A percentile compares a stretch with the other conserved stretches of the same genome.
Conservation (phyloP, 495 filamentous ascomycete genomes). For the Tirmania nivea region DNA sequence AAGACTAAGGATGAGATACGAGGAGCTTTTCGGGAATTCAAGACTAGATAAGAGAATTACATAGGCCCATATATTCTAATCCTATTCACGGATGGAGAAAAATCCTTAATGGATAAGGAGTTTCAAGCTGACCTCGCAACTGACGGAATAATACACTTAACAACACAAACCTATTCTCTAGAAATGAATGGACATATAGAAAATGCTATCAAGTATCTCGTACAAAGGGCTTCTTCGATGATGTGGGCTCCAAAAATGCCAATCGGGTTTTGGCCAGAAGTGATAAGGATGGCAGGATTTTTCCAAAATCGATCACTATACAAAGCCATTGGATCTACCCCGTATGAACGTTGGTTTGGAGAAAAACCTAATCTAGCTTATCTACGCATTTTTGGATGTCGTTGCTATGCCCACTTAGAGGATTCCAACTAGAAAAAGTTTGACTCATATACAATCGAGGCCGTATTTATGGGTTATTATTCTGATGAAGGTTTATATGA, state of each 20-base stretch:
- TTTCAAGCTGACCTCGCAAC: not conserved
- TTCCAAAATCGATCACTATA: slow-evolving; percentile 1
- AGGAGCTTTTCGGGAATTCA: not conserved
- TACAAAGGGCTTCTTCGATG: not conserved
- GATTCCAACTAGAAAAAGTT: not conserved
- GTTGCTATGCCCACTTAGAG: slow-evolving; percentile 1
- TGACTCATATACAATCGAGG: not conserved
- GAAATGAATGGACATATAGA: not conserved
- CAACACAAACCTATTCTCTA: not conserved
- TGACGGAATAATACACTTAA: not conserved
- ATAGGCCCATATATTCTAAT: not conserved
- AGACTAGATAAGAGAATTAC: not conserved
- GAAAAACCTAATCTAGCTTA: not conserved
- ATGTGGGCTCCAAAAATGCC: not conserved
- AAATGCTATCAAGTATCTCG: not conserved
- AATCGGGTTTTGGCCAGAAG: slow-evolving; percentile 2
- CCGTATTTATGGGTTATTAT: not conserved
- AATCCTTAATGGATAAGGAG: not conserved
- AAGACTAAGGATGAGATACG: not conserved
- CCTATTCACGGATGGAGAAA: not conserved
- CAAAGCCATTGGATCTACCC: not conserved
- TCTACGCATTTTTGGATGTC: not conserved
- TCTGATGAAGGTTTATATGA: not conserved
- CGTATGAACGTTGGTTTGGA: not conserved
- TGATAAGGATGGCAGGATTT: not conserved